Percentiles rank a stretch among this genome's conserved stretches.
These are phyloP conservation scores for Lepidopterella palustris DNA, from an alignment of 495 filamentous ascomycete genomes.

Conservation along the genomic window DNA sequence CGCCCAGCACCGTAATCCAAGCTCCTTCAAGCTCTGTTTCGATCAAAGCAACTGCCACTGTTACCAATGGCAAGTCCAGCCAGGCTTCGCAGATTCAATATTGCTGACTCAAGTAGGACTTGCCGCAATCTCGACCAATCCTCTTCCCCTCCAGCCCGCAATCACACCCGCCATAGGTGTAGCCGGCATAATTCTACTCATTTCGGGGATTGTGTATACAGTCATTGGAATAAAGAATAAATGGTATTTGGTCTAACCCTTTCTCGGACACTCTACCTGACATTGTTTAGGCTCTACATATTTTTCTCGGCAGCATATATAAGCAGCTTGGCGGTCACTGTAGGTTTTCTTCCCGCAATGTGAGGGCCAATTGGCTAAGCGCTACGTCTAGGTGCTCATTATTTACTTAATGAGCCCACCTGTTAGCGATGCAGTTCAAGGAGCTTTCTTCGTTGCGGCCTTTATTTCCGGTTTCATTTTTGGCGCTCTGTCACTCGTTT, in stretches of 20 bases:
- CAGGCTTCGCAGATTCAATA: not conserved
- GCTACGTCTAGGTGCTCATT: constrained; percentile 56
- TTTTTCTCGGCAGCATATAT: constrained; percentile 75
- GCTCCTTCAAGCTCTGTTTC: not conserved
- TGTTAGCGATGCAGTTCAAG: constrained; percentile 68
- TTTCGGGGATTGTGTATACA: constrained; percentile 60
- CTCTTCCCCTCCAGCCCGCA: constrained; percentile 64
- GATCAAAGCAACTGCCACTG: not conserved
- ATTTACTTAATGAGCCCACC: constrained; percentile 85
- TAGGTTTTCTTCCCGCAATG: constrained; percentile 27
- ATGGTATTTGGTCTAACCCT: constrained; percentile 43
- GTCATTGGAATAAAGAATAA: constrained; percentile 79
- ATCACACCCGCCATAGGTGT: constrained; percentile 78
- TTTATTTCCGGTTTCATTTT: constrained; percentile 69
- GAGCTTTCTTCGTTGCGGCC: constrained; percentile 79
- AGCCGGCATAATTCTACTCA: constrained; percentile 67
- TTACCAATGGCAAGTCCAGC: constrained; percentile 8
- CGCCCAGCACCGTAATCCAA: not conserved
- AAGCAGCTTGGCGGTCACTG: constrained; percentile 64
- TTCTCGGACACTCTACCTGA: constrained; percentile 4
- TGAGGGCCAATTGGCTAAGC: constrained; percentile 1
- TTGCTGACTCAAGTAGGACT: constrained; percentile 1
- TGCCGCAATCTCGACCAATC: not conserved
- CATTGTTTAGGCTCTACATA: constrained; percentile 53
- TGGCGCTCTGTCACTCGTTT: constrained; percentile 68